Base-by-base conservation (phyloP, 768 basidiomycete species). In the Boletus coccyginus region DNA sequence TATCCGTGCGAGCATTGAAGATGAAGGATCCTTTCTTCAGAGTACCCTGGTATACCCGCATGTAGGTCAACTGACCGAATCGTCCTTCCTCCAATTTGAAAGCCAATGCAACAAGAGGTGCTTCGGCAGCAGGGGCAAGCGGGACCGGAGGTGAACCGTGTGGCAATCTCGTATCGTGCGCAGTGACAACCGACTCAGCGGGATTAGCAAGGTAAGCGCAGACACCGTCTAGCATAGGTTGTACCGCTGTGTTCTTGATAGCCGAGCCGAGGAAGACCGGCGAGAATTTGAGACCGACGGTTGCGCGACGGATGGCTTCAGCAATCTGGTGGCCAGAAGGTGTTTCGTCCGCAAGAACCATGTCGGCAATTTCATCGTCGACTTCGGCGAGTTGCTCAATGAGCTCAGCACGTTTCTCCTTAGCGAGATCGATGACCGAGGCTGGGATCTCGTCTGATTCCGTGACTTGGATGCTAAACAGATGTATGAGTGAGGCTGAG, bases 51-150 rank as follows among this genome's bases (percentile, higher is more conserved):
- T 99, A 99, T 53, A 99, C 91, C 19, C 97, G 80, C 86, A 99
- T 94, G 72, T 99, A 99, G 0, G 97, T 99, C 67, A 99, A 75
- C 73, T 99, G 97, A 11, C 97, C 97, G 68, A 92, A 99, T 24
- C 92, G 81, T 5, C 96, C 95, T 76, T 99, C 97, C 72, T 99
- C 97, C 44, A 99, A 78, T 77, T 99, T 99, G 83, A 99, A 99
- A 13, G 97, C 97, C 48, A 99, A 77, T 9, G 91, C 95, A 56
- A 99, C 90, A 31, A 98, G 79, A 5, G 95, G 92, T 0, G 92
- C 92, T 31, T 85, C 81, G 0, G 91, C 84, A 9, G 94, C 94
- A 32, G 95, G 94, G 10, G 80, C 78, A 17, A 98, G 81, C 0
- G 86, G 80, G 8, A 97, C 85, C 17, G 82, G 82, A 8, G 91